Evolutionary conservation across 2,329 filamentous ascomycete genomes (phyloP).

Genomic region (Neopestalotiopsis sp.): DNA sequence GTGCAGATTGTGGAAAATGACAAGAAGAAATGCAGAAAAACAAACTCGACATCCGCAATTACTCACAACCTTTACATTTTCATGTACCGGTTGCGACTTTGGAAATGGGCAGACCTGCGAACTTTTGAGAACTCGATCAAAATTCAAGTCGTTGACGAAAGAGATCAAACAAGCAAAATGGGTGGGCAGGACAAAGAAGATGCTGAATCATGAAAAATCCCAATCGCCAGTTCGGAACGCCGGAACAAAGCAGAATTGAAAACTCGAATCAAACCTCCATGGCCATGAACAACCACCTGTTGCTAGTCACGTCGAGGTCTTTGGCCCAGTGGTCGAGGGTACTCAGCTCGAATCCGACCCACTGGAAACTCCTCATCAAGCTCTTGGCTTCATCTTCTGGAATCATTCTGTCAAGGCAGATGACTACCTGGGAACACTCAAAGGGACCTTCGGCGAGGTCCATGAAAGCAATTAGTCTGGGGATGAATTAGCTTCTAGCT

Average conservation of each 20-base stretch:
- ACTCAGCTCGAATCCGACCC: conserved; percentile 88
- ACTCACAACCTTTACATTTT: neutral
- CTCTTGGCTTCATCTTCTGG: conserved; percentile 66
- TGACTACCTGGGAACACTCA: conserved; percentile 76
- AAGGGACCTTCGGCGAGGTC: conserved; percentile 82
- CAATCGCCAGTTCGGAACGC: conserved; percentile 15
- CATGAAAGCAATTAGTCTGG: conserved; percentile 84
- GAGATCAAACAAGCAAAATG: conserved; percentile 19
- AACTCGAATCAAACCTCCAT: conserved; percentile 71
- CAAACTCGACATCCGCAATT: neutral
- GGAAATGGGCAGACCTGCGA: neutral
- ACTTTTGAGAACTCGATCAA: neutral
- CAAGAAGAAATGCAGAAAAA: conserved; percentile 12
- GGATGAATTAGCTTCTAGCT: conserved; percentile 31
- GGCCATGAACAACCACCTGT: conserved; percentile 83
- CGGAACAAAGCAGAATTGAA: conserved; percentile 15
- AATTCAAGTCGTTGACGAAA: neutral
- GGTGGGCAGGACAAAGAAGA: conserved; percentile 11
- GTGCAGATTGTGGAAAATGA: conserved; percentile 17
- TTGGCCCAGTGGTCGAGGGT: conserved; percentile 79
- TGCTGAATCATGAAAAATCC: conserved; percentile 13
- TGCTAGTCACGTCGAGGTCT: conserved; percentile 70
- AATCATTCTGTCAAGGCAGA: conserved; percentile 78
- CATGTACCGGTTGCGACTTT: neutral
- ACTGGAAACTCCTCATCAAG: conserved; percentile 82